phyloP scores from a whole-genome alignment of 495 filamentous ascomycete species.

The Aspergillus ellipticus region DNA sequence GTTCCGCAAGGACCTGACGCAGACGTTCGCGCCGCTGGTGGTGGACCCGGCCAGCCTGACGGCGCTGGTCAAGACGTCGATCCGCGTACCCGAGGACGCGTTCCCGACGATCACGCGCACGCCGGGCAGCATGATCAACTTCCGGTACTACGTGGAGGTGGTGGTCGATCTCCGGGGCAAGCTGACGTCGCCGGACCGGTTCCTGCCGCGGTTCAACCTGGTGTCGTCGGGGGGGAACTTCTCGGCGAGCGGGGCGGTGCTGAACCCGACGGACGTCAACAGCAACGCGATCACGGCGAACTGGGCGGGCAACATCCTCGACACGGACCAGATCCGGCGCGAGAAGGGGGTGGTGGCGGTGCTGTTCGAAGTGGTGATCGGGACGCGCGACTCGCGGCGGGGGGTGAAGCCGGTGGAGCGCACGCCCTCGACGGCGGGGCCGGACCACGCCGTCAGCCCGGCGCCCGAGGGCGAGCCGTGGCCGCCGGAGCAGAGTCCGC shows the following conservation, averaged over 20 bases:
- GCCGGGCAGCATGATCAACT: constrained; percentile 87
- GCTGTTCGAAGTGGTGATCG: constrained; percentile 81
- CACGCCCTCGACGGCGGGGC: constrained; percentile 22
- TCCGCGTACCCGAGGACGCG: constrained; percentile 82
- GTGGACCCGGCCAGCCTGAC: constrained; percentile 77
- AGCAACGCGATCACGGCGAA: constrained; percentile 39
- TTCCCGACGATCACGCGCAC: constrained; percentile 91
- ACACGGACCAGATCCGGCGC: constrained; percentile 80
- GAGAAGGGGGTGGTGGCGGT: constrained; percentile 85
- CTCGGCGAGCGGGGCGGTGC: constrained; percentile 46
- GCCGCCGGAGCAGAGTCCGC: constrained; percentile 25
- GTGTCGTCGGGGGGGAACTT: constrained; percentile 45
- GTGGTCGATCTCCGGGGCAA: constrained; percentile 89
- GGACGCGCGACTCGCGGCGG: constrained; percentile 74
- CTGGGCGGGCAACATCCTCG: constrained; percentile 76
- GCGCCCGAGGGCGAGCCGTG: constrained; percentile 29
- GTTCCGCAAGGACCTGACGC: constrained; percentile 89
- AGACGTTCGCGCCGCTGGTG: constrained; percentile 80
- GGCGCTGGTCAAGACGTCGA: constrained; percentile 70
- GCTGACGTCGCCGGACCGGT: constrained; percentile 63
- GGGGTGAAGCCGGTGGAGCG: constrained; percentile 45
- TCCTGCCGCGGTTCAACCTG: constrained; percentile 55
- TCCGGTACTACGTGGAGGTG: constrained; percentile 89
- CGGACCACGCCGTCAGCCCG: too few relatives aligned
- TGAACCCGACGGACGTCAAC: constrained; percentile 38